Evolutionary conservation across 1,284 basidiomycete genomes (phyloP).

Genomic region (Rhizoctonia solani): DNA sequence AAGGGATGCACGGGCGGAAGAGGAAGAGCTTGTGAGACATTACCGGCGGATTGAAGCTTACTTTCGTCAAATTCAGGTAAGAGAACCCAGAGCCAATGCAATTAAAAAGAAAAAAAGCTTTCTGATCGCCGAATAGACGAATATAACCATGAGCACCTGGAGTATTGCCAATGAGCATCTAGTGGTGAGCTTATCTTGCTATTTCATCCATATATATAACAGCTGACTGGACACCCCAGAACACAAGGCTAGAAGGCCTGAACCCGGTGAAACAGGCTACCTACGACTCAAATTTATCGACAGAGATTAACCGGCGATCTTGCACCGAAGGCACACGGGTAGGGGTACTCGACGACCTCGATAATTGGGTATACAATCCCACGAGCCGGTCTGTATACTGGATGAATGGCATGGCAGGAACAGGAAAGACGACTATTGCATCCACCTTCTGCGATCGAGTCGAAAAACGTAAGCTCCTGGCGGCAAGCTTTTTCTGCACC

Average conservation of each 20-base stretch:
- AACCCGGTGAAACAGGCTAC: background rate
- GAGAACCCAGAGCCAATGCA: background rate
- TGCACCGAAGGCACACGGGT: slow-evolving; percentile 11
- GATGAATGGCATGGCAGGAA: slow-evolving; percentile 45
- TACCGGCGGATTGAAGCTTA: background rate
- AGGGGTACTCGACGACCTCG: background rate
- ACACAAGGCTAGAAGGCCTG: background rate
- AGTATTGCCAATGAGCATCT: slow-evolving; percentile 9
- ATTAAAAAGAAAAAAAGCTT: background rate
- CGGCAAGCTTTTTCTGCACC: slow-evolving; percentile 44
- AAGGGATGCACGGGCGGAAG: background rate
- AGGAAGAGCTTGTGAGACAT: background rate
- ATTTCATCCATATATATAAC: background rate
- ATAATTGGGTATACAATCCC: background rate
- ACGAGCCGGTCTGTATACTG: slow-evolving; percentile 32
- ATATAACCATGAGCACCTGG: background rate
- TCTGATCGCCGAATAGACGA: background rate
- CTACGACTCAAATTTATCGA: background rate
- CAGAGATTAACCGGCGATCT: background rate
- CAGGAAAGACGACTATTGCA: slow-evolving; percentile 43
- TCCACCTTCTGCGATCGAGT: slow-evolving; percentile 39
- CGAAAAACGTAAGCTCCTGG: slow-evolving; percentile 36
- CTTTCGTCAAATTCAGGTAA: background rate
- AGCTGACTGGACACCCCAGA: background rate
- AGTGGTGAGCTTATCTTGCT: background rate